phyloP scores from a whole-genome alignment of 1,139 yeast species.

The Hansenula sp. region DNA sequence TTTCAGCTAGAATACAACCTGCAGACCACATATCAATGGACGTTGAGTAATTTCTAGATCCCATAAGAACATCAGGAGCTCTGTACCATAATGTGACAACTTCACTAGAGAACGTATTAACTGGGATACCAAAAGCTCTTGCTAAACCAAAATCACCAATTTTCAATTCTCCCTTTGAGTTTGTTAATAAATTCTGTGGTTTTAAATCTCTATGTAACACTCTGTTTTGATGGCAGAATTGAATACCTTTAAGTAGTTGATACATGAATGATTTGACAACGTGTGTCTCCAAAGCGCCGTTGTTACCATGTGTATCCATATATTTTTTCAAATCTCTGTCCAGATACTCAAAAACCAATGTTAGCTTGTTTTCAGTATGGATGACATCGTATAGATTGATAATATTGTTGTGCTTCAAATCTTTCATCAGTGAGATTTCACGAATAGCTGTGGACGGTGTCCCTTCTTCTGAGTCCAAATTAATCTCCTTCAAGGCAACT shows the following conservation, averaged over 20 bases:
- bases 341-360: slow-evolving; percentile 90
- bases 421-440: slow-evolving; percentile 95
- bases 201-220: slow-evolving; percentile 94
- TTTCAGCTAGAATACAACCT: slow-evolving; percentile 96
- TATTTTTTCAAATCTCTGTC: slow-evolving; percentile 91
- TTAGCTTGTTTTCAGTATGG: slow-evolving; percentile 93
- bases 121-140: slow-evolving; percentile 97
- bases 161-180: slow-evolving; percentile 83
- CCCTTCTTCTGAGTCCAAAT: slow-evolving; percentile 93
- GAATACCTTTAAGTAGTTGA: slow-evolving; percentile 84
- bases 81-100: slow-evolving; percentile 98
- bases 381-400: slow-evolving; percentile 93
- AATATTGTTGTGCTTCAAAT: slow-evolving; percentile 89
- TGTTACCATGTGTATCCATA: slow-evolving; percentile 83
- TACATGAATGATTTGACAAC: slow-evolving; percentile 89
- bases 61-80: slow-evolving; percentile 95
- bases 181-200: slow-evolving; percentile 90
- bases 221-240: slow-evolving; percentile 93
- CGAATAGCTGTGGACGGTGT: slow-evolving; percentile 98
- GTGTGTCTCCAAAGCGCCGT: slow-evolving; percentile 76
- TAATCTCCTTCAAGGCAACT: slow-evolving; percentile 93
- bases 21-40: slow-evolving; percentile 99
- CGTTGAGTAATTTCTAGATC: slow-evolving; percentile 92
- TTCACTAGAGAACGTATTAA: slow-evolving; percentile 93
- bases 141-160: slow-evolving; percentile 98